Evolutionary conservation across 768 basidiomycete species (phyloP), one percentile per base, ranked within the genome.

Genomic region (Trametes cingulata): DNA sequence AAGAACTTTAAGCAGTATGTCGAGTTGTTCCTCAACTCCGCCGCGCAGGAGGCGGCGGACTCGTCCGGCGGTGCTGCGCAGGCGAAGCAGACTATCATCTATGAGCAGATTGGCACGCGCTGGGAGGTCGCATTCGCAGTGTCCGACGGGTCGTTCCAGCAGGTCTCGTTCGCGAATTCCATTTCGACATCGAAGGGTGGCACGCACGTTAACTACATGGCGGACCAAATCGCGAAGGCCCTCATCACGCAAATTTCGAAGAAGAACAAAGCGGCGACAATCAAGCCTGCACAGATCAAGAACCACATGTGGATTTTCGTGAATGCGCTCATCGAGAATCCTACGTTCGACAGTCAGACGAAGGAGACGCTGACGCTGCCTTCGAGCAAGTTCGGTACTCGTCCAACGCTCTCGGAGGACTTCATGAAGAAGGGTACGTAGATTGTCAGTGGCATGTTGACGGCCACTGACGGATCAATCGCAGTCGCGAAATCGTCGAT

Each of bases 301-400:
- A 95, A 90, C 68, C 95, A 99, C 71, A 94, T 99, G 87, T 95
- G 93, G 93, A 82, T 99, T 54, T 99, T 98, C 69, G 87, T 99
- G 70, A 98, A 98, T 68, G 86, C 93, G 14, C 79, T 97, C 61
- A 88, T 99, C 65, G 95, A 96, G 77, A 99, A 99, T 70, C 96
- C 97, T 9, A 93, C 94, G 0, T 99, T 99, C 75, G 96, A 99
- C 81, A 95, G 93, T 81, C 97, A 99, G 74, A 98, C 97, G 37
- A 99, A 99, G 78, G 97, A 99, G 73, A 90, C 87, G 4, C 76
- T 99, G 65, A 98, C 95, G 1, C 76, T 98, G 45, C 86, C 88
- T 3, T 77, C 88, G 19, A 87, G 85, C 29, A 96, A 96, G 74
- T 99, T 98, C 69, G 93, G 95, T 10, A 89, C 89, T 43, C 96